phyloP scores from a whole-genome alignment of 2,329 filamentous ascomycete genomes.

The Colletotrichum graminicola region DNA sequence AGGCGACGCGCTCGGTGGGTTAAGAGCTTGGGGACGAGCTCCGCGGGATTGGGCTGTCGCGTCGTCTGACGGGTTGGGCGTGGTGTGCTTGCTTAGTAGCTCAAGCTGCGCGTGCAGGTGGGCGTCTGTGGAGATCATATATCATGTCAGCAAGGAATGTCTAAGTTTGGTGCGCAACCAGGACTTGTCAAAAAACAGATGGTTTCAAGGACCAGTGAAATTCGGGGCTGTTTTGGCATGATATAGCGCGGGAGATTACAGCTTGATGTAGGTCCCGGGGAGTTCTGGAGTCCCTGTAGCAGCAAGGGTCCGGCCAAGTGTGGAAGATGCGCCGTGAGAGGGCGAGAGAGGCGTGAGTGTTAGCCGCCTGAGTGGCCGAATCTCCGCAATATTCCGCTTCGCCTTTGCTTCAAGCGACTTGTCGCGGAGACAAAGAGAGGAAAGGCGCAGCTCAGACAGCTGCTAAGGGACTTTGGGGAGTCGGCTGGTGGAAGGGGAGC shows the following conservation, averaged over 20 bases:
- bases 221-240: conserved; percentile 7
- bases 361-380: conserved; percentile 7
- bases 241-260: conserved; percentile 13
- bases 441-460: conserved; percentile 4
- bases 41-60: conserved; percentile 44
- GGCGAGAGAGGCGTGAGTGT: conserved; percentile 8
- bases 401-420: conserved; percentile 3
- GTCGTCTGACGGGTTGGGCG: conserved; percentile 49
- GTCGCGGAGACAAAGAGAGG: not conserved
- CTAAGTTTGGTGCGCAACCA: conserved; percentile 8
- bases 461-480: not conserved
- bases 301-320: conserved; percentile 20
- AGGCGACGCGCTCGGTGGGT: conserved; percentile 49
- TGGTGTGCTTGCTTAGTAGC: conserved; percentile 56
- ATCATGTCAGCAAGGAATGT: conserved; percentile 39
- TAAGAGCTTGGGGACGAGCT: conserved; percentile 47
- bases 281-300: conserved; percentile 15
- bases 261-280: conserved; percentile 14
- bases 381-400: conserved; percentile 10
- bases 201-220: not conserved
- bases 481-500: conserved; percentile 16
- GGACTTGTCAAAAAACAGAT: conserved; percentile 6
- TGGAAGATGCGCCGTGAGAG: conserved; percentile 17
- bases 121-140: conserved; percentile 39
- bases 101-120: conserved; percentile 60